A percentile compares a stretch with the other conserved stretches of the same genome.
Evolutionary conservation across 768 basidiomycete species (phyloP).

Genomic region (Calocybe cyanea): DNA sequence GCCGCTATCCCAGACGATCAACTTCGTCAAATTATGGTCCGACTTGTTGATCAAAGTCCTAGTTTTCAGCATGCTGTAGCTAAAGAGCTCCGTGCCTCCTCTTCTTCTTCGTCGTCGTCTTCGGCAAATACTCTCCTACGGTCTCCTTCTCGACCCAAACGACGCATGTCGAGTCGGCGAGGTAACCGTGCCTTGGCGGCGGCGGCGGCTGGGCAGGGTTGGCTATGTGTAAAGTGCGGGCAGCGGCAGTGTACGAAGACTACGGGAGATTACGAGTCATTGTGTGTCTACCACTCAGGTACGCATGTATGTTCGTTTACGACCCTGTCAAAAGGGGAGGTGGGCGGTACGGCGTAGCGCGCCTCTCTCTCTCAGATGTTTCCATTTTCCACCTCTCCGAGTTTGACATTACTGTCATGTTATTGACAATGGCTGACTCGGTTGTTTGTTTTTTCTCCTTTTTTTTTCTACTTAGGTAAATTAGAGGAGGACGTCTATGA

Average conservation of each 20-base stretch:
- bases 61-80: conserved; percentile 35
- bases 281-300: conserved; percentile 39
- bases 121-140: not conserved
- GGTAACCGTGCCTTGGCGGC: conserved; percentile 10
- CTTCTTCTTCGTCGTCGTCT: not conserved
- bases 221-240: conserved; percentile 19
- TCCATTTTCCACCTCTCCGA: not conserved
- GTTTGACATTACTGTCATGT: not conserved
- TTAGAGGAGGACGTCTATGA: conserved; percentile 37
- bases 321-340: no score
- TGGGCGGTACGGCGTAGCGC: no score
- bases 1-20: conserved; percentile 31
- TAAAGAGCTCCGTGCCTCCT: conserved; percentile 26
- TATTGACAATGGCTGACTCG: conserved; percentile 7
- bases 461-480: conserved; percentile 26
- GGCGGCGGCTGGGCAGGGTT: not conserved
- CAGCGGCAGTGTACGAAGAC: conserved; percentile 7
- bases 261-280: conserved; percentile 8
- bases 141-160: conserved; percentile 11
- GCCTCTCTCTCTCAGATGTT: no score
- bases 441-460: no score
- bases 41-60: conserved; percentile 30
- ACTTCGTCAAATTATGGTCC: conserved; percentile 36
- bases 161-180: conserved; percentile 8
- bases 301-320: not conserved